phyloP scores from a whole-genome alignment of 768 basidiomycete species.

The Tremella yokohamensis region DNA sequence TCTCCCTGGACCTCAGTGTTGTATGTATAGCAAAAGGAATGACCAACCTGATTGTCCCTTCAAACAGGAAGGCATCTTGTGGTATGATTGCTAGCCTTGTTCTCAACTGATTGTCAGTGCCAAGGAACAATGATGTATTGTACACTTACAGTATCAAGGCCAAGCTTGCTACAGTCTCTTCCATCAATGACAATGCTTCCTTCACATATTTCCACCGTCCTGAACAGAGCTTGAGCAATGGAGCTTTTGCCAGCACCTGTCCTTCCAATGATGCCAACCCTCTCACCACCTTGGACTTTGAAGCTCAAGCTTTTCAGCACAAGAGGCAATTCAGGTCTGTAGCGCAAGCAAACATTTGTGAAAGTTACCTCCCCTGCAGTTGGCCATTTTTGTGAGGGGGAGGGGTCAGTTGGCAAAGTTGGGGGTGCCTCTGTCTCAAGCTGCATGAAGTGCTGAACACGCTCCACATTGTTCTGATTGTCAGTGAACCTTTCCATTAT shows the following conservation, averaged over 20 bases:
- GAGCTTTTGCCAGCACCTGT: conserved; percentile 61
- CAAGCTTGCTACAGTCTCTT: conserved; percentile 55
- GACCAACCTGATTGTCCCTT: conserved; percentile 32
- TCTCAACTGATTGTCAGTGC: conserved; percentile 50
- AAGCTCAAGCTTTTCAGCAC: conserved; percentile 72
- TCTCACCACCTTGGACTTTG: conserved; percentile 68
- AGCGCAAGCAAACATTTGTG: conserved; percentile 58
- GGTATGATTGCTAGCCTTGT: conserved; percentile 64
- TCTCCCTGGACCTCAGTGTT: conserved; percentile 46
- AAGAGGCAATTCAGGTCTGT: conserved; percentile 73
- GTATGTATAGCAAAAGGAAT: neutral
- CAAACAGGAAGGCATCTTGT: conserved; percentile 61
- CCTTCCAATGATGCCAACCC: conserved; percentile 66
- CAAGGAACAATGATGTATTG: neutral
- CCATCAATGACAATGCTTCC: conserved; percentile 59
- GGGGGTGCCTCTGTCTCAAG: conserved; percentile 68
- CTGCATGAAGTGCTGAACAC: conserved; percentile 67
- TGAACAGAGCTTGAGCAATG: conserved; percentile 56
- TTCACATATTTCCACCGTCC: conserved; percentile 61
- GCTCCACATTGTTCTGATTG: conserved; percentile 66
- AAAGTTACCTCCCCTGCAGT: conserved; percentile 69
- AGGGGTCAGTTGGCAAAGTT: conserved; percentile 53
- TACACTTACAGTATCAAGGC: conserved; percentile 55
- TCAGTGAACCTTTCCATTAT: neutral
- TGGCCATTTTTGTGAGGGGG: conserved; percentile 64